Percentiles rank a stretch among this genome's conserved stretches.
These are phyloP conservation scores for Chytridium lagenaria DNA, from an alignment of 371 early-diverging fungal species.

Conservation along the genomic window DNA sequence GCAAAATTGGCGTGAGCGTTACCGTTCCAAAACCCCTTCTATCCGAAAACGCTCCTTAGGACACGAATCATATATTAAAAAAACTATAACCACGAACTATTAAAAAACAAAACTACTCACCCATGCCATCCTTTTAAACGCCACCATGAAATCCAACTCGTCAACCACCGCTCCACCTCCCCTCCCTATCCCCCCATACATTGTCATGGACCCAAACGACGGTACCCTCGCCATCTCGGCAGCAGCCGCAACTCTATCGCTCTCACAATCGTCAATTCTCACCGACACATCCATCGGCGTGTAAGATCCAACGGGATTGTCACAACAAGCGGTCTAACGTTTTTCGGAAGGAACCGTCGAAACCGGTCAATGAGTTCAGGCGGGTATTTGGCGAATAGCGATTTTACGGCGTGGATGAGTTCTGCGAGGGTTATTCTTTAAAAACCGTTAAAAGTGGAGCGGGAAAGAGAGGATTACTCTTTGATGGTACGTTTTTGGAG, in stretches of 20 bases:
- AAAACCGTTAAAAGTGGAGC: background rate
- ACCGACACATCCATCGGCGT: background rate
- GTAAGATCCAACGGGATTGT: background rate
- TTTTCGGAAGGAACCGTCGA: background rate
- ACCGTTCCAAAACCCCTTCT: too few species aligned
- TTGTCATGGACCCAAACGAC: background rate
- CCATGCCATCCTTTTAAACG: background rate
- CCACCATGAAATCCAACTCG: background rate
- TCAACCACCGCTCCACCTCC: background rate
- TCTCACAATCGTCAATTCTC: background rate
- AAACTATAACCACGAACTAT: background rate
- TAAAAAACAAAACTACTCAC: background rate
- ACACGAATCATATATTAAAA: background rate
- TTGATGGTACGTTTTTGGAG: background rate
- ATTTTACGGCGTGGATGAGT: background rate
- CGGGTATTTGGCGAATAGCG: background rate
- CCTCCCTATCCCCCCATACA: background rate
- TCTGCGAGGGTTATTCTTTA: background rate
- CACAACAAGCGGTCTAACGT: background rate
- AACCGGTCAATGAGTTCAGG: background rate
- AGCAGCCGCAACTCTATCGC: background rate
- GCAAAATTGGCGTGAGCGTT: too few species aligned
- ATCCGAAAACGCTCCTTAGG: too few species aligned
- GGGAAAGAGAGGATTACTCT: background rate
- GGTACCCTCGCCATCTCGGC: background rate